Evolutionary conservation across 306 rosid genomes (phyloP).

Genomic region (Inga laurina): DNA sequence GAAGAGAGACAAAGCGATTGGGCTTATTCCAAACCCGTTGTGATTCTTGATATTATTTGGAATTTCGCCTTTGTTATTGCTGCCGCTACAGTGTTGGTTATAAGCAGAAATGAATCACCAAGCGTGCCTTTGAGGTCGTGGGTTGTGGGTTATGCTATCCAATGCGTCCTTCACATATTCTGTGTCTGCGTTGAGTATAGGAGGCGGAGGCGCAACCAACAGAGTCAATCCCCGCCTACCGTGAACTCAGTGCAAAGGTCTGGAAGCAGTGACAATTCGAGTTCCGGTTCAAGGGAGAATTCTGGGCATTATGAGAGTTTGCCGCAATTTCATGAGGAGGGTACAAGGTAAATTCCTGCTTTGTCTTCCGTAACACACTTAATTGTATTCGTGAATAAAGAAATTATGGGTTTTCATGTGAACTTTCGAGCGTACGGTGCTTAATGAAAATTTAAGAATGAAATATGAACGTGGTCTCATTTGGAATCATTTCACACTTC

Average conservation of each 20-base stretch:
- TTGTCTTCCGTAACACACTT: not conserved
- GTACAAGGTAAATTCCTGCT: slow-evolving; percentile 49
- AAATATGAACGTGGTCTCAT: not conserved
- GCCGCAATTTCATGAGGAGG: slow-evolving; percentile 56
- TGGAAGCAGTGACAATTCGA: slow-evolving; percentile 44
- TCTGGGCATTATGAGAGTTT: slow-evolving; percentile 51
- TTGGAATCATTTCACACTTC: slow-evolving; percentile 24
- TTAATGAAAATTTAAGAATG: not conserved
- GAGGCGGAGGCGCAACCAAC: slow-evolving; percentile 45
- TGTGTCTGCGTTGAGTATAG: slow-evolving; percentile 75
- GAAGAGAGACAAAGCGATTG: slow-evolving; percentile 98
- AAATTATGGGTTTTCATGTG: not conserved
- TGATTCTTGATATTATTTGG: slow-evolving; percentile 83
- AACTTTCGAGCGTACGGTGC: slow-evolving; percentile 1
- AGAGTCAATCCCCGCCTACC: slow-evolving; percentile 18
- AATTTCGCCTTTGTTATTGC: slow-evolving; percentile 73
- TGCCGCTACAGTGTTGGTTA: slow-evolving; percentile 55
- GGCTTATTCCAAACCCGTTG: slow-evolving; percentile 97
- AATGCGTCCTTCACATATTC: slow-evolving; percentile 67
- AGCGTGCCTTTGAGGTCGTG: slow-evolving; percentile 71
- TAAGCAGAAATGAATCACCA: slow-evolving; percentile 67
- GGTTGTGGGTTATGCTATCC: slow-evolving; percentile 78
- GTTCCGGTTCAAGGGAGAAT: slow-evolving; percentile 49
- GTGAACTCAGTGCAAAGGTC: slow-evolving; percentile 33
- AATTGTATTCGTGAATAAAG: not conserved